These are phyloP conservation scores for Craspedostauros australis DNA, from an alignment of 108 stramenopile genomes.

Conservation along the genomic window DNA sequence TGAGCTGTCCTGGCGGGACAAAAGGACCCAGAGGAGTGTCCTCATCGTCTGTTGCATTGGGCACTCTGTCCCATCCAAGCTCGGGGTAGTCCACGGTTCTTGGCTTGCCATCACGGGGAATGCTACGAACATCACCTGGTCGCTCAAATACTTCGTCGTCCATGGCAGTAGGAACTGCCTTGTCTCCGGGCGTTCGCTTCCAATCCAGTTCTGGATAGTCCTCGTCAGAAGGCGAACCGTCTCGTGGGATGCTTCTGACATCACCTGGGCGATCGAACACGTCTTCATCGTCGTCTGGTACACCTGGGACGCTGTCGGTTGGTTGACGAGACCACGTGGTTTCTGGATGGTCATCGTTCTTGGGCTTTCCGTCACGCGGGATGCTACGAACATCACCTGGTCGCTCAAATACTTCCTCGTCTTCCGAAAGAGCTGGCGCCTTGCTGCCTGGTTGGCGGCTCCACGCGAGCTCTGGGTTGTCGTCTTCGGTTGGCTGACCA, in stretches of 20 bases:
- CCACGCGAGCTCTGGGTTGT: slow-evolving; percentile 13
- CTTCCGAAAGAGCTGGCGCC: background rate
- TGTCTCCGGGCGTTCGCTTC: slow-evolving; percentile 11
- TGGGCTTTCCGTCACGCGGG: slow-evolving; percentile 10
- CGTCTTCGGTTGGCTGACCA: background rate
- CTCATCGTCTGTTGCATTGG: background rate
- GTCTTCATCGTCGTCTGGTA: slow-evolving; percentile 10
- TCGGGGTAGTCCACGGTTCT: slow-evolving; percentile 7
- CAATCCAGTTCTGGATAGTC: slow-evolving; percentile 13
- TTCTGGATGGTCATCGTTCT: slow-evolving; percentile 5
- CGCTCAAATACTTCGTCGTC: too few species aligned
- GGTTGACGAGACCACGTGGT: slow-evolving; percentile 6
- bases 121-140: slow-evolving; percentile 10
- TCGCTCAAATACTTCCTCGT: slow-evolving; percentile 9
- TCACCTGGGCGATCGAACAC: slow-evolving; percentile 18
- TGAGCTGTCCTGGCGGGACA: slow-evolving; percentile 3
- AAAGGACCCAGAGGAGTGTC: slow-evolving; percentile 8
- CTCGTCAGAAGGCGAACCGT: slow-evolving; percentile 16
- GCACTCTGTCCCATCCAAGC: slow-evolving; percentile 9
- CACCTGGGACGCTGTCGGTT: background rate
- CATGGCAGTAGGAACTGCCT: too few species aligned
- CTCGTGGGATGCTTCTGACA: slow-evolving; percentile 20
- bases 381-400: slow-evolving; percentile 1
- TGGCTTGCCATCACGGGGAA: slow-evolving; percentile 16
- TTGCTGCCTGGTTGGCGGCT: slow-evolving; percentile 1